Conservation (phyloP, 108 stramenopile genomes). For the Mediolabrus comicus region DNA sequence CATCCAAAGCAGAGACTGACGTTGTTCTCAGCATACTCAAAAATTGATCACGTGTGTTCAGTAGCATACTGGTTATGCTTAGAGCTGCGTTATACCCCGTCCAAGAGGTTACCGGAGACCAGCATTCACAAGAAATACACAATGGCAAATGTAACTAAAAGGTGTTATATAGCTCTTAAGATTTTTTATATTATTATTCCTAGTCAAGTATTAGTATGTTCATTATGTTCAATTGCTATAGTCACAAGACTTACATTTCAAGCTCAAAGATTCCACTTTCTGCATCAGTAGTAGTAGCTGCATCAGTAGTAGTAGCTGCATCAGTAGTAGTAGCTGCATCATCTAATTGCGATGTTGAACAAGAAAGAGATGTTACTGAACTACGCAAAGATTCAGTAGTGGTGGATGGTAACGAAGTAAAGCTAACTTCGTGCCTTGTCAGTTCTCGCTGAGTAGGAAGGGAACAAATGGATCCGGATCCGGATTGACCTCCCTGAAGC, state of each 20-base stretch:
- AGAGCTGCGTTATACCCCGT: slow-evolving; percentile 6
- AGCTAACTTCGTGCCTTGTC: background rate
- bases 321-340: background rate
- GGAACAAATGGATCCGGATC: background rate
- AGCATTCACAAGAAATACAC: background rate
- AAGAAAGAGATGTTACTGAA: background rate
- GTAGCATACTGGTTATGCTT: background rate
- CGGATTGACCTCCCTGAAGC: background rate
- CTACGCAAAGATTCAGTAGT: background rate
- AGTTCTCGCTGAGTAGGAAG: background rate
- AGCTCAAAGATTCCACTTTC: background rate
- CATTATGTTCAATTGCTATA: background rate
- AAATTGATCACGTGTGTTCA: no score
- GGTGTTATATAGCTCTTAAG: no score
- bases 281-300: background rate
- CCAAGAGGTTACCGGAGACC: background rate
- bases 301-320: background rate
- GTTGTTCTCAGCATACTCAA: no score
- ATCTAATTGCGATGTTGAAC: background rate
- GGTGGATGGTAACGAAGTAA: background rate
- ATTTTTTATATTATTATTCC: background rate
- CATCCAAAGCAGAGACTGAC: no score
- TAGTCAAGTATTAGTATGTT: background rate
- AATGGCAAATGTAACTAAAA: no score
- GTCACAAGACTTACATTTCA: background rate